A percentile compares a stretch with the other conserved stretches of the same genome.
Conservation (phyloP, 1,139 yeast species). For the Geotrichum reessii region DNA sequence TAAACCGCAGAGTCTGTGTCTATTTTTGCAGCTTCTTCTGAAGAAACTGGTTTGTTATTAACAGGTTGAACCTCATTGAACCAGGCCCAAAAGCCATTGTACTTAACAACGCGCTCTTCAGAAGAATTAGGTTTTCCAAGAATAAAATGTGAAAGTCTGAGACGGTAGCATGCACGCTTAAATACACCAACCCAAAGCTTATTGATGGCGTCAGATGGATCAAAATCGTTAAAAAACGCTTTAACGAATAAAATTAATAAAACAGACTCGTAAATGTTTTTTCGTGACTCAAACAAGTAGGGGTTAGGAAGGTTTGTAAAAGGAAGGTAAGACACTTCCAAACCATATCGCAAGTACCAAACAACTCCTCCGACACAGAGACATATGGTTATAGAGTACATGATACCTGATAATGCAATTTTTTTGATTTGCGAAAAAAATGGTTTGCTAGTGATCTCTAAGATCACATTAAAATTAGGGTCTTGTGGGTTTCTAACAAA, state of each 20-base stretch:
- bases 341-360: conserved; percentile 45
- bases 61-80: conserved; percentile 49
- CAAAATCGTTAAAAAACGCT: conserved; percentile 32
- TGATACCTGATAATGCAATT: conserved; percentile 66
- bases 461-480: conserved; percentile 81
- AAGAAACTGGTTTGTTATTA: conserved; percentile 52
- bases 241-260: not conserved
- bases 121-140: conserved; percentile 60
- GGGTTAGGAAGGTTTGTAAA: conserved; percentile 17
- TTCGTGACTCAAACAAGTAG: not conserved
- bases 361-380: conserved; percentile 70
- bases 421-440: conserved; percentile 66
- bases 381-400: conserved; percentile 67
- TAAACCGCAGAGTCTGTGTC: conserved; percentile 24
- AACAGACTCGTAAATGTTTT: conserved; percentile 5
- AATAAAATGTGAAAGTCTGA: conserved; percentile 75
- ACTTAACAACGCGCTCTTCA: conserved; percentile 68
- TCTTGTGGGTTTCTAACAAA: conserved; percentile 94
- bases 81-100: conserved; percentile 47
- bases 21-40: conserved; percentile 40
- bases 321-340: conserved; percentile 33
- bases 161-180: conserved; percentile 47
- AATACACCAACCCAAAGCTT: conserved; percentile 62
- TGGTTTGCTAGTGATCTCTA: conserved; percentile 79
- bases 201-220: conserved; percentile 23